These are phyloP conservation scores for Elongisporangium anandrum DNA, from an alignment of 352 stramenopile species.

Conservation along the genomic window DNA sequence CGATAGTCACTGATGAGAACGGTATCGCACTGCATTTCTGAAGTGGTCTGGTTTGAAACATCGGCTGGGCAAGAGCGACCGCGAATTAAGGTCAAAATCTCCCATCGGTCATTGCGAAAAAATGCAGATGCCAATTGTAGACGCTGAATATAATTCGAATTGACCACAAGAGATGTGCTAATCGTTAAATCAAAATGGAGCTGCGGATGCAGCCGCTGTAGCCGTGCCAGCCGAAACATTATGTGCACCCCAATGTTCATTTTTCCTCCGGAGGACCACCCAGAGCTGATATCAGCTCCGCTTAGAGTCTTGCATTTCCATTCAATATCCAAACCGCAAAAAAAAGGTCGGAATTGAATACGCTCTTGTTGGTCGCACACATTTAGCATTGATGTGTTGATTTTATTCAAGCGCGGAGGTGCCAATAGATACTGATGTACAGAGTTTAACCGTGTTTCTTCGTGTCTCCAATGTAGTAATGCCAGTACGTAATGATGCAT, in stretches of 20 bases:
- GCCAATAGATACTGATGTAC: background rate
- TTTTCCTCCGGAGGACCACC: constrained; percentile 22
- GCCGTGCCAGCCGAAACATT: background rate
- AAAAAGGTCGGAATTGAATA: constrained; percentile 4
- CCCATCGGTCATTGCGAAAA: constrained; percentile 11
- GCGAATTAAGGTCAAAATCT: constrained; percentile 28
- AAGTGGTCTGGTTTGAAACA: background rate
- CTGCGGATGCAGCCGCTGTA: constrained; percentile 20
- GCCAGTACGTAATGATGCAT: constrained; percentile 28
- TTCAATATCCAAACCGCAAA: constrained; percentile 7
- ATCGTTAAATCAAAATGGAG: constrained; percentile 22
- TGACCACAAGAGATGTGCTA: constrained; percentile 9
- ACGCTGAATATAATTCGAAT: constrained; percentile 9
- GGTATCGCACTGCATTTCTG: constrained; percentile 11
- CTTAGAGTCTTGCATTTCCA: constrained; percentile 16
- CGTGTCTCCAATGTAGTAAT: constrained; percentile 15
- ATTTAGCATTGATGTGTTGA: background rate
- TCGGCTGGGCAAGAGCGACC: constrained; percentile 26
- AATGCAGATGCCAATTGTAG: background rate
- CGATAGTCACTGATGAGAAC: constrained; percentile 47
- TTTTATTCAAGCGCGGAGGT: background rate
- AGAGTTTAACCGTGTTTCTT: background rate
- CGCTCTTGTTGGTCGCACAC: background rate
- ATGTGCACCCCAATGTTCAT: constrained; percentile 20
- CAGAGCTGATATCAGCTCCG: background rate